A percentile compares a stretch with the other conserved stretches of the same genome.
These are phyloP conservation scores for Colletotrichum sp. DNA, from an alignment of 2,329 filamentous ascomycete genomes.

Conservation along the genomic window DNA sequence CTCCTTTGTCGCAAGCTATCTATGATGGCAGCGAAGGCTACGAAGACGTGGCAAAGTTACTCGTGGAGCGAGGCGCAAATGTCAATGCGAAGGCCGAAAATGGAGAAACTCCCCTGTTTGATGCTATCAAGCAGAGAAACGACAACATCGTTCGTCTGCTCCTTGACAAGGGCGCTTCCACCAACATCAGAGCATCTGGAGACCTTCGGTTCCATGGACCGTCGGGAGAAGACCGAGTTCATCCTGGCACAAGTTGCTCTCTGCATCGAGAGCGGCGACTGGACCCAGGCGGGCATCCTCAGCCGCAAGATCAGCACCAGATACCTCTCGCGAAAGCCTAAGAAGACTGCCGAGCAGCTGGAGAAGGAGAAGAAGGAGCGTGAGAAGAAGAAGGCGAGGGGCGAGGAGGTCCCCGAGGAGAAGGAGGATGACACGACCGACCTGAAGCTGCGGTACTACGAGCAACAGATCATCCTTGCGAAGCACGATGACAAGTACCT, in stretches of 20 bases:
- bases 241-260: slow-evolving; percentile 93
- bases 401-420: slow-evolving; percentile 79
- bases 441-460: slow-evolving; percentile 93
- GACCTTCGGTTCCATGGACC: slow-evolving; percentile 98
- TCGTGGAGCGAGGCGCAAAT: too few species aligned
- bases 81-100: too few species aligned
- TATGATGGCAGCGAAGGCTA: too few species aligned
- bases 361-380: slow-evolving; percentile 90
- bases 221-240: slow-evolving; percentile 98
- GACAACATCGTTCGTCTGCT: too few species aligned
- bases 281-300: slow-evolving; percentile 93
- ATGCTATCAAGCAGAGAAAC: too few species aligned
- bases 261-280: slow-evolving; percentile 95
- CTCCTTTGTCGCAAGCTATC: too few species aligned
- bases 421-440: slow-evolving; percentile 92
- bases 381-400: slow-evolving; percentile 83
- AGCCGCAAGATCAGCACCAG: slow-evolving; percentile 96
- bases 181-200: too few species aligned
- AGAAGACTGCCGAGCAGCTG: slow-evolving; percentile 87
- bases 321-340: slow-evolving; percentile 88
- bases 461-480: slow-evolving; percentile 93
- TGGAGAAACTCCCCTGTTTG: too few species aligned
- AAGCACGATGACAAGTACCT: slow-evolving; percentile 99
- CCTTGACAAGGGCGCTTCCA: too few species aligned
- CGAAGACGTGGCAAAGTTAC: too few species aligned